These are phyloP conservation scores for Berberis thunbergii DNA, from an alignment of 164 flowering plant genomes.

Conservation along the genomic window DNA sequence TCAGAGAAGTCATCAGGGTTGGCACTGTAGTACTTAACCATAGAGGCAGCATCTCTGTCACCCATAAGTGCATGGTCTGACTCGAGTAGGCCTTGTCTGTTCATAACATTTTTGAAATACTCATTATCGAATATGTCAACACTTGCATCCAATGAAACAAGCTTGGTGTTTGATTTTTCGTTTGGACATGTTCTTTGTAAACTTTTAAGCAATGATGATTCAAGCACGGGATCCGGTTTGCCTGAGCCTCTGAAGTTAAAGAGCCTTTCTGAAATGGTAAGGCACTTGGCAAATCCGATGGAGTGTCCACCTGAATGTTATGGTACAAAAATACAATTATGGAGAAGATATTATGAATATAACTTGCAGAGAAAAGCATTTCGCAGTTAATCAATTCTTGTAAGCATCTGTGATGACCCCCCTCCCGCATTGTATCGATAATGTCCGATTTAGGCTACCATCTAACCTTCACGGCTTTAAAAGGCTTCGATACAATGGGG, in stretches of 20 bases:
- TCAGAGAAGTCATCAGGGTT: constrained; percentile 32
- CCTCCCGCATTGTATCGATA: no score
- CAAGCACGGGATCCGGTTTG: constrained; percentile 52
- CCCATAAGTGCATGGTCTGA: constrained; percentile 66
- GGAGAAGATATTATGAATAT: not conserved
- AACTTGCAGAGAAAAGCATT: not conserved
- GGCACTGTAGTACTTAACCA: constrained; percentile 39
- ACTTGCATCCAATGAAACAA: constrained; percentile 53
- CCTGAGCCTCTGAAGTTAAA: constrained; percentile 51
- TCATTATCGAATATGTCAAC: constrained; percentile 43
- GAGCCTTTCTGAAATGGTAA: constrained; percentile 59
- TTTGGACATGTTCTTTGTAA: constrained; percentile 48
- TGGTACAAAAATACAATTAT: constrained; percentile 1
- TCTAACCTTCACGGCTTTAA: no score
- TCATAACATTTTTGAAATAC: constrained; percentile 42
- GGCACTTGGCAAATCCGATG: constrained; percentile 63
- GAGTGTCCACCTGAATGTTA: constrained; percentile 57
- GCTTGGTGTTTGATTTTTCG: constrained; percentile 27
- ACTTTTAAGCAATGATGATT: constrained; percentile 31
- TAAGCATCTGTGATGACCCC: no score
- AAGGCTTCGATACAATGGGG: no score
- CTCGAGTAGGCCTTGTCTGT: constrained; percentile 48
- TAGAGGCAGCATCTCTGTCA: constrained; percentile 29
- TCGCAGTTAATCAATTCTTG: not conserved
- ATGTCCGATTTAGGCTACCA: no score